Percentiles rank a stretch among this genome's conserved stretches.
phyloP scores from a whole-genome alignment of 2,329 filamentous ascomycete genomes.

The Lomentospora prolificans region DNA sequence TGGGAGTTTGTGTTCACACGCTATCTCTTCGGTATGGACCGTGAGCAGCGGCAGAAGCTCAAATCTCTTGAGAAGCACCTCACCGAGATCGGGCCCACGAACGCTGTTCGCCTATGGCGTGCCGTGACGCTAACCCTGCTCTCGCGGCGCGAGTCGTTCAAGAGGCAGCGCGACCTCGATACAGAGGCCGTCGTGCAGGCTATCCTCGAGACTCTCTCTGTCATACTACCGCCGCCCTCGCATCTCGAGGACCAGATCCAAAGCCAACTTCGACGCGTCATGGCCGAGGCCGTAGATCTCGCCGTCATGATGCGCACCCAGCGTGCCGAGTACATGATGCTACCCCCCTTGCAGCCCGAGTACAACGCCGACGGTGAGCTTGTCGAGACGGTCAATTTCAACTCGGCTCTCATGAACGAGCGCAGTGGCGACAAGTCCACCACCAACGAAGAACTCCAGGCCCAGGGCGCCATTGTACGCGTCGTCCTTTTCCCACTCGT shows the following conservation, averaged over 20 bases:
- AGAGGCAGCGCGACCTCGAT: slow-evolving; percentile 73
- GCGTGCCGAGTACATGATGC: slow-evolving; percentile 96
- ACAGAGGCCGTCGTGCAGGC: slow-evolving; percentile 90
- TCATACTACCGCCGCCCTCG: slow-evolving; percentile 76
- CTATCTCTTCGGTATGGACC: slow-evolving; percentile 97
- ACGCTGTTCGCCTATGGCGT: slow-evolving; percentile 95
- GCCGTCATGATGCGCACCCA: slow-evolving; percentile 97
- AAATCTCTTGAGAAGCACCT: slow-evolving; percentile 91
- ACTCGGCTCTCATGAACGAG: slow-evolving; percentile 90
- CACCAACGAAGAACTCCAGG: slow-evolving; percentile 71
- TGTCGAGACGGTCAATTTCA: slow-evolving; percentile 79
- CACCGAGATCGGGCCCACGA: slow-evolving; percentile 72
- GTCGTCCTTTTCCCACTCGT: slow-evolving; percentile 93
- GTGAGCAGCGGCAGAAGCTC: slow-evolving; percentile 94
- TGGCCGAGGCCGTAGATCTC: slow-evolving; percentile 79
- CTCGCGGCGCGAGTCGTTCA: slow-evolving; percentile 69
- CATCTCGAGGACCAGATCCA: slow-evolving; percentile 73
- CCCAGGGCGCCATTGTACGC: slow-evolving; percentile 67
- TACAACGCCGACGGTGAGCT: slow-evolving; percentile 92
- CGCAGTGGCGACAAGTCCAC: slow-evolving; percentile 53
- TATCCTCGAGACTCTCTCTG: slow-evolving; percentile 70
- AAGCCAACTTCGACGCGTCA: slow-evolving; percentile 75
- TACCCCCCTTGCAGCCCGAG: slow-evolving; percentile 86
- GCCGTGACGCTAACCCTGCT: slow-evolving; percentile 89
- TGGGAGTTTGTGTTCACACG: slow-evolving; percentile 98